These are phyloP conservation scores for Boletus pseudopeckii DNA, from an alignment of 768 basidiomycete species.

Conservation along the genomic window DNA sequence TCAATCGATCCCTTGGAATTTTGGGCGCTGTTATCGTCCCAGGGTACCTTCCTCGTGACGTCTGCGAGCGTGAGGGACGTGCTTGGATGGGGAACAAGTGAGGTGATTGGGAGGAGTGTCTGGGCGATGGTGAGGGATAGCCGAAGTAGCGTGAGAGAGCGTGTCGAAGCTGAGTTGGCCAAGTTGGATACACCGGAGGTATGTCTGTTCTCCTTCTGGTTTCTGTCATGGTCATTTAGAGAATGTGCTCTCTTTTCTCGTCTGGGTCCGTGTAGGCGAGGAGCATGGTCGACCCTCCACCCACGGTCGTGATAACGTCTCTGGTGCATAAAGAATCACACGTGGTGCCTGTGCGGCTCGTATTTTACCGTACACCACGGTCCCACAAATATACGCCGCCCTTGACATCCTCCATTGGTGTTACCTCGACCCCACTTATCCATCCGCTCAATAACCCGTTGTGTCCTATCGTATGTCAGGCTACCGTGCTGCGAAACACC, in stretches of 20 bases:
- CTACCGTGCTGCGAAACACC: conserved; percentile 16
- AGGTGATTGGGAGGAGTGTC: conserved; percentile 49
- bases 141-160: conserved; percentile 14
- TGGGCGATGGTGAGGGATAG: conserved; percentile 35
- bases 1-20: conserved; percentile 34
- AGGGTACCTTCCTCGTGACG: conserved; percentile 49
- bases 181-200: conserved; percentile 19
- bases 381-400: not conserved
- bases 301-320: conserved; percentile 23
- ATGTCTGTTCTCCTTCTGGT: not conserved
- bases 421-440: conserved; percentile 4
- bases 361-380: conserved; percentile 37
- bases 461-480: conserved; percentile 32
- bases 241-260: not conserved
- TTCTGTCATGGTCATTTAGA: not conserved
- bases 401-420: not conserved
- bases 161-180: conserved; percentile 28
- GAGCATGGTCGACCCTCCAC: conserved; percentile 13
- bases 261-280: not conserved
- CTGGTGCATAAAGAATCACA: conserved; percentile 40
- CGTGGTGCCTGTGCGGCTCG: conserved; percentile 29
- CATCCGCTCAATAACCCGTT: conserved; percentile 17
- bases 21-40: conserved; percentile 49
- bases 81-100: conserved; percentile 57
- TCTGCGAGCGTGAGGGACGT: conserved; percentile 55